These are phyloP conservation scores for Cadophora gregata DNA, from an alignment of 2,329 filamentous ascomycete genomes.

Conservation along the genomic window DNA sequence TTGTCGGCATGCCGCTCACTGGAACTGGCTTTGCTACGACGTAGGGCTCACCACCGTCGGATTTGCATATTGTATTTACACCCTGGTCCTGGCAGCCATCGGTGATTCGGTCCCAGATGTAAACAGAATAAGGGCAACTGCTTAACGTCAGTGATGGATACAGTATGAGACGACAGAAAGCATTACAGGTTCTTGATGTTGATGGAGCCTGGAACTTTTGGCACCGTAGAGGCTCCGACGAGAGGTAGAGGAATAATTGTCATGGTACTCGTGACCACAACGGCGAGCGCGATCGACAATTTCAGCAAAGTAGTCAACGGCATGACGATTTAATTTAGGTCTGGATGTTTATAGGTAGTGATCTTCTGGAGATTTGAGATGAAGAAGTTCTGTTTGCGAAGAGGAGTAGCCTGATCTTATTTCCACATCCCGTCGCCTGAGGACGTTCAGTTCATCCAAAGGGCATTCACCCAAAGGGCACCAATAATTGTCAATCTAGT, in stretches of 20 bases:
- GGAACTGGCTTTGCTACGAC: neutral
- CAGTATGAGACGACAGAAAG: neutral
- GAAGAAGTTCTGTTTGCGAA: too few species aligned
- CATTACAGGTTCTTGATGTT: neutral
- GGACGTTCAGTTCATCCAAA: too few species aligned
- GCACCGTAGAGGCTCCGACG: neutral
- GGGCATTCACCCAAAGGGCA: too few species aligned
- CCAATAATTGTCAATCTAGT: too few species aligned
- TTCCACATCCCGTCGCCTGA: too few species aligned
- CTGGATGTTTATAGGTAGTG: too few species aligned
- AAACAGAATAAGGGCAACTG: neutral
- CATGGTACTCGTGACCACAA: too few species aligned
- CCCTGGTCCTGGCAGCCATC: neutral
- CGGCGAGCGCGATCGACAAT: too few species aligned
- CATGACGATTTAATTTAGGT: too few species aligned
- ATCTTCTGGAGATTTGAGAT: too few species aligned
- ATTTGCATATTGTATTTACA: neutral
- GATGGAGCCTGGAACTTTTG: neutral
- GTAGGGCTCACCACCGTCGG: neutral
- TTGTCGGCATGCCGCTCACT: neutral
- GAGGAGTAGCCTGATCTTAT: too few species aligned
- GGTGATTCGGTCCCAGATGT: neutral
- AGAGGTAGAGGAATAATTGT: neutral
- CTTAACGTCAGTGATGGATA: neutral
- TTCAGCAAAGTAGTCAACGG: too few species aligned